Evolutionary conservation across 345 rosid genomes (phyloP).

Genomic region (Citrus trifoliata): DNA sequence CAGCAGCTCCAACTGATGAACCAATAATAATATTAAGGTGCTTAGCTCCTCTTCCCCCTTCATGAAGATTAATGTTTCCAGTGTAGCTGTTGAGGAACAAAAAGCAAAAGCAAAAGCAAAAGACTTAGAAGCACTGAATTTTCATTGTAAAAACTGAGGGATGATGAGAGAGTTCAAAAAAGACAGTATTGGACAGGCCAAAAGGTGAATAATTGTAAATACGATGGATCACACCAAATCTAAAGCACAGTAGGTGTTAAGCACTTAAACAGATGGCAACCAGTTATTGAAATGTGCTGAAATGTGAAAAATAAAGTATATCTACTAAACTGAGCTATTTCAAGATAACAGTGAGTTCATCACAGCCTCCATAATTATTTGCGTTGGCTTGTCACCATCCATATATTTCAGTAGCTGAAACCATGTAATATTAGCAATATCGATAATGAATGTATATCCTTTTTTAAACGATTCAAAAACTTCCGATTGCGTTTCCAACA

Average conservation of each 20-base stretch:
- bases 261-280: not conserved
- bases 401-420: not conserved
- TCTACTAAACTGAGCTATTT: not conserved
- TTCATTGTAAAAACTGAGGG: not conserved
- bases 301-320: not conserved
- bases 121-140: not conserved
- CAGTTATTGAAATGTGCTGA: not conserved
- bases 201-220: not conserved
- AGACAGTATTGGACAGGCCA: not conserved
- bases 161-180: not conserved
- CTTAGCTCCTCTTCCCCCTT: slow-evolving; percentile 40
- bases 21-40: slow-evolving; percentile 54
- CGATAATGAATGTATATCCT: not conserved
- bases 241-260: not conserved
- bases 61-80: slow-evolving; percentile 62
- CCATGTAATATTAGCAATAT: not conserved
- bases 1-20: slow-evolving; percentile 68
- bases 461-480: not conserved
- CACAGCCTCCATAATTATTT: not conserved
- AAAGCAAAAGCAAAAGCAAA: not conserved
- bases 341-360: not conserved
- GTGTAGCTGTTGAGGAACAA: slow-evolving; percentile 45
- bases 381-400: not conserved
- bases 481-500: not conserved
- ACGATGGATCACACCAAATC: not conserved